Evolutionary conservation across 768 basidiomycete genomes (phyloP), one percentile per base, ranked within the genome.

Genomic region (Sistotremastrum niveocremeum): DNA sequence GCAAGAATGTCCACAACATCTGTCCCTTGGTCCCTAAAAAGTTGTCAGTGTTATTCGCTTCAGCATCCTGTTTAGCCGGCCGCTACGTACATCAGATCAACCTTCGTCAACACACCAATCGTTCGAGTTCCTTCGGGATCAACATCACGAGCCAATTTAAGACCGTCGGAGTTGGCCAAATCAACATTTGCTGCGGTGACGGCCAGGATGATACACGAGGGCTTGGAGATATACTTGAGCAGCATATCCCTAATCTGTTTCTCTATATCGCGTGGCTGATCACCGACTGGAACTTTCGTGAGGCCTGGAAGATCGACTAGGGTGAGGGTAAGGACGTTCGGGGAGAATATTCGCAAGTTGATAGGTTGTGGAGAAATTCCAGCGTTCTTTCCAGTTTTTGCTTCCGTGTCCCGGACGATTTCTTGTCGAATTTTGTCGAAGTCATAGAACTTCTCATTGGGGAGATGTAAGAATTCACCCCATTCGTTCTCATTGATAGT

Each of bases 1-100:
- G 95, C 95, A 41, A 99, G 78, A 60, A 99, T 98, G 63, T 99
- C 95, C 31, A 99, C 91, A 34, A 99, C 95, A 61, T 99, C 94
- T 5, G 94, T 98, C 46, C 95, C 95, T 57, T 74, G 76, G 68
- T 99, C 94, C 89, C 89, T 94, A 49, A n/a, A 46, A 48, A 34
- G 37, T 34, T 1, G n/a, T 35, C 35, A 47, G 9, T 41, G 37
- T 12, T 32, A 20, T 41, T 39, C 48, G 44, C 3, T 28, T 3
- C 37, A 20, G 37, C 44, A 34, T 6, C 38, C 11, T 20, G 20
- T 20, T 20, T 20, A 36, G 32, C 12, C 48, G 29, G 33, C 30
- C 6, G 35, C 10, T 8, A 74, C 86, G 55, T 54, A 93, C 95
- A 99, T 99, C 52, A 99, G 70, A 63, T 99, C 95, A 44, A 98